Evolutionary conservation across 2,329 filamentous ascomycete species (phyloP).

Genomic region (Curvularia spicifera): DNA sequence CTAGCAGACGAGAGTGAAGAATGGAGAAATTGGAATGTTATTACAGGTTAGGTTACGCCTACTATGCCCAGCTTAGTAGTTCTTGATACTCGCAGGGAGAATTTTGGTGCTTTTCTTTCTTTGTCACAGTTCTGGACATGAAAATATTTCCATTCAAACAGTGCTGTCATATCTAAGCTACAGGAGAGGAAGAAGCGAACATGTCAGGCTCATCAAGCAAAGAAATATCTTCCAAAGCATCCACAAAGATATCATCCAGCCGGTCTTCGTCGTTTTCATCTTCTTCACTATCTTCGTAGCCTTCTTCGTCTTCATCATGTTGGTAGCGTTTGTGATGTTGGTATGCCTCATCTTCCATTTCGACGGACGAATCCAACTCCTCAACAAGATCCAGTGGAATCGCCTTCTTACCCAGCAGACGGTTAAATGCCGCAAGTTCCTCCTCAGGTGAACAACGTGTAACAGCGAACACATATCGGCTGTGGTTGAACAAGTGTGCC

Average conservation of each 20-base stretch:
- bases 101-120: too few relatives aligned
- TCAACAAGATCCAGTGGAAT: neutral
- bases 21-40: too few relatives aligned
- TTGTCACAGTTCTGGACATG: too few relatives aligned
- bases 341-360: too few relatives aligned
- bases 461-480: neutral
- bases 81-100: too few relatives aligned
- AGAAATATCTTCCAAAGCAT: neutral
- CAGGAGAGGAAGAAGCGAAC: neutral
- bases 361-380: neutral
- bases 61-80: too few relatives aligned
- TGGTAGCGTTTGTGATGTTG: too few relatives aligned
- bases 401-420: neutral
- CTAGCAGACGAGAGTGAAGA: too few relatives aligned
- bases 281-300: too few relatives aligned
- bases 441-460: neutral
- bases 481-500: too few relatives aligned
- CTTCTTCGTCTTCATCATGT: neutral
- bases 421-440: neutral
- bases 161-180: neutral
- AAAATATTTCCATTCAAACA: neutral
- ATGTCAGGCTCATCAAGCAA: neutral
- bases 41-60: too few relatives aligned
- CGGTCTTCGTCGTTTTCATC: too few relatives aligned
- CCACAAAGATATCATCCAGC: neutral